Conservation (phyloP, 2,329 filamentous ascomycete species). For the Diplodia mutila region DNA sequence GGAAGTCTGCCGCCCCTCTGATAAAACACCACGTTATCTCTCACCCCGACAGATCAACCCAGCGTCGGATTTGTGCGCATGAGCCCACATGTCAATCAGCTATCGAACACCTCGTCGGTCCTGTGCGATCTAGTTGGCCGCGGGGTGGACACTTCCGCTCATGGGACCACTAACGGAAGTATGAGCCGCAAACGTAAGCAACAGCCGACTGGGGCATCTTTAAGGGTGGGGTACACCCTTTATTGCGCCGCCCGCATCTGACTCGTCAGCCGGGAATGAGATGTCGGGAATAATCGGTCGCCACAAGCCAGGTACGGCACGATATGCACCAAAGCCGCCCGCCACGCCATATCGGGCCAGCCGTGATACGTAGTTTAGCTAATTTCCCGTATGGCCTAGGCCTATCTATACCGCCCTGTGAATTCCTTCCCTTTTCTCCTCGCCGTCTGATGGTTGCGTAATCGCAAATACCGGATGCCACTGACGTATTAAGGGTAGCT, state of each 20-base stretch:
- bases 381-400: not conserved
- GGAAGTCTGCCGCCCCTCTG: not conserved
- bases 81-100: not conserved
- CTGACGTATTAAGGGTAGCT: constrained; percentile 8
- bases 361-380: not conserved
- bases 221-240: constrained; percentile 14
- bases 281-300: not conserved
- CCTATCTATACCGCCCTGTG: not conserved
- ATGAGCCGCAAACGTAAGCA: constrained; percentile 8
- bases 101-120: not conserved
- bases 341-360: not conserved
- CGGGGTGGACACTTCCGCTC: not conserved
- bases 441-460: constrained; percentile 2
- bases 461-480: not conserved
- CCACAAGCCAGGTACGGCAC: constrained; percentile 5
- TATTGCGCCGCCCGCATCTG: not conserved
- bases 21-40: not conserved
- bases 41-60: not conserved
- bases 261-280: constrained; percentile 13
- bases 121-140: not conserved
- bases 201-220: not conserved
- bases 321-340: not conserved
- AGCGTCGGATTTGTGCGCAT: not conserved
- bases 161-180: not conserved
- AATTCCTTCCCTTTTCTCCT: not conserved